Conservation (phyloP, 2,329 filamentous ascomycete species). For the Geoglossum cookeanum region DNA sequence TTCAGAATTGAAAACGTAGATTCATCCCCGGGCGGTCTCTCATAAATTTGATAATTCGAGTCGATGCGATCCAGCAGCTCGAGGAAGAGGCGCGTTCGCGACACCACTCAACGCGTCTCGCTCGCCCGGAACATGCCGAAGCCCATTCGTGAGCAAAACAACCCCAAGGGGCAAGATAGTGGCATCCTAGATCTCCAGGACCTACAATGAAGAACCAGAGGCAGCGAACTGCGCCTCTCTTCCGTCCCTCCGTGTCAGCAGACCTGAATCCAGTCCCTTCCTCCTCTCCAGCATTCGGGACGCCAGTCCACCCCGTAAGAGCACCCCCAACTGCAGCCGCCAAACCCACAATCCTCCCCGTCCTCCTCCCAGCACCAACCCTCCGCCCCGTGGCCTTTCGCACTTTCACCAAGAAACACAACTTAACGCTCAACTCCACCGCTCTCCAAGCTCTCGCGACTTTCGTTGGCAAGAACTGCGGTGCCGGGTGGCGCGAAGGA, state of each 20-base stretch:
- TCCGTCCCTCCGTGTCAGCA: conserved; percentile 8
- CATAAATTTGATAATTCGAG: background rate
- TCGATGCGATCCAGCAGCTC: background rate
- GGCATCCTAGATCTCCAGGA: background rate
- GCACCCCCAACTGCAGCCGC: conserved; percentile 21
- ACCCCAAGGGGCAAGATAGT: too few relatives aligned
- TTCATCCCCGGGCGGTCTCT: background rate
- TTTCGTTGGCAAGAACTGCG: conserved; percentile 87
- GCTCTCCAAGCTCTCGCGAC: conserved; percentile 67
- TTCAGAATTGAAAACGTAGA: background rate
- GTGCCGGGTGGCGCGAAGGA: conserved; percentile 89
- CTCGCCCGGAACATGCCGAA: background rate
- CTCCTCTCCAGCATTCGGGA: conserved; percentile 79
- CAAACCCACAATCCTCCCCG: conserved; percentile 54
- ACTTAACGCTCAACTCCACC: conserved; percentile 73
- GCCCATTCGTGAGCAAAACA: background rate
- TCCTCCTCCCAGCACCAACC: conserved; percentile 71
- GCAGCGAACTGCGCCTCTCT: conserved; percentile 13
- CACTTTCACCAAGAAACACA: conserved; percentile 95
- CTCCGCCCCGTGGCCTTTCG: conserved; percentile 82
- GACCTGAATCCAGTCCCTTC: conserved; percentile 49
- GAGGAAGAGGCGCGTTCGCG: background rate
- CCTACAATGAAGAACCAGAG: conserved; percentile 13
- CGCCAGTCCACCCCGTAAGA: conserved; percentile 56
- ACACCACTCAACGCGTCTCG: conserved; percentile 3